Base-by-base conservation (phyloP, 2,329 filamentous ascomycete genomes). In the Phyllosticta citrichinensis region DNA sequence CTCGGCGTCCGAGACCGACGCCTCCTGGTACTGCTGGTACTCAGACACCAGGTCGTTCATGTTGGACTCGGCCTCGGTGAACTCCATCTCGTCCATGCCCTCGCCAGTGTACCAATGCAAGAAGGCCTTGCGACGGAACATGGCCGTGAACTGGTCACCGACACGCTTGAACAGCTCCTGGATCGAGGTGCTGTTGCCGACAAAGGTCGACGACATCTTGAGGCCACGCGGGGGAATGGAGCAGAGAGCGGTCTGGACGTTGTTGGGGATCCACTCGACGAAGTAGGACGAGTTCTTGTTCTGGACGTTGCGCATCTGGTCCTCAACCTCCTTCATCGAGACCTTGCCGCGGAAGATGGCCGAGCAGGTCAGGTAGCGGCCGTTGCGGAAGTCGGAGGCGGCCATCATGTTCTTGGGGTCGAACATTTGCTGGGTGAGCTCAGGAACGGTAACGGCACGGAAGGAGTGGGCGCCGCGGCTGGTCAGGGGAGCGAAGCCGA, bases 341-440 rank as follows among this genome's bases (percentile, higher is more conserved):
- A 99, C 91, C 85, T 96, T 96, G 75, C 94, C 94, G 80, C 94
- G 94, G 91, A 99, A 99, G 81, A 99, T 96, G 76, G 94, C 92
- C 78, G 88, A 97, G 88, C 94, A 99, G 70, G 94, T 99, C 74
- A 99, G 87, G 85, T 99, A 99, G 74, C 94, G 94, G 78, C 94
- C 94, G 80, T 97, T 99, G 74, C 94, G 91, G 91, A 99, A 99
- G 83, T 99, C 94, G 66, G 92, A 95, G 67, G 94, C 94, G 81
- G 94, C 94, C 94, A 99, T 99, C 93, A 99, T 99, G 88, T 99
- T 99, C 91, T 97, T 99, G 74, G 94, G 93, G 83, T 99, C 94
- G 84, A 96, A 99, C 91, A 99, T 97, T 81, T 99, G 94, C 84
- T 99, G 94, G 73, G 94, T 97, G 78, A 99, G 86, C 84, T 99